Evolutionary conservation across 208 protist genomes (phyloP).

Genomic region (Acanthamoeba pearcei): DNA sequence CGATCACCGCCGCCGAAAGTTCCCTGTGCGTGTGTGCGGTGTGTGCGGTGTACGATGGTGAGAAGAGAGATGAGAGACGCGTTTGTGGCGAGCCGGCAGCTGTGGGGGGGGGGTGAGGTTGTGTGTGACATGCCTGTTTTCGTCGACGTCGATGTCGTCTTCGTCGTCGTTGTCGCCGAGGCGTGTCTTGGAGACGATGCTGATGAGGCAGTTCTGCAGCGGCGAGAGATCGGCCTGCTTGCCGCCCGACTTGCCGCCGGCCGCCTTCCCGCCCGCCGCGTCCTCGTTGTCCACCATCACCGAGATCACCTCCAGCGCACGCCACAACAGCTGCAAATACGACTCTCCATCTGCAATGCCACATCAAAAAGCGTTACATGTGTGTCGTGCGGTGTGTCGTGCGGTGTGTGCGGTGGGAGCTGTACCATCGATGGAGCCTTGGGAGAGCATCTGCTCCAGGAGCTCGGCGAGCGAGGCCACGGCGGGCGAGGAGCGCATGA

Average conservation of each 20-base stretch:
- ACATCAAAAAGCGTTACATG: neutral
- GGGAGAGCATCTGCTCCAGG: neutral
- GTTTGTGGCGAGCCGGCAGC: no score
- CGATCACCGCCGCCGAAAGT: neutral
- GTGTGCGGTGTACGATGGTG: no score
- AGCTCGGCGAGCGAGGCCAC: constrained; percentile 5
- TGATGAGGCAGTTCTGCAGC: constrained; percentile 32
- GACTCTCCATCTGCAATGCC: neutral
- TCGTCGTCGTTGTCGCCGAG: neutral
- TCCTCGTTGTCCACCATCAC: constrained; percentile 15
- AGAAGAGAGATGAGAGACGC: no score
- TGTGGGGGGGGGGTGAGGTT: no score
- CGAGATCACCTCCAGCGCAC: constrained; percentile 6
- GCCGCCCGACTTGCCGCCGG: neutral
- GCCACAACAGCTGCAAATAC: neutral
- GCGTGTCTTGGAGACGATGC: constrained; percentile 24
- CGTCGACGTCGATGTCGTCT: neutral
- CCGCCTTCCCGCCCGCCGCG: neutral
- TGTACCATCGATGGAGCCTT: neutral
- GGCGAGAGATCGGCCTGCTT: neutral
- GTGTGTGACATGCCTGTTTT: neutral
- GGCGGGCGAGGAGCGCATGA: neutral
- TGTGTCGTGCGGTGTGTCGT: neutral
- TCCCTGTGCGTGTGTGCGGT: neutral
- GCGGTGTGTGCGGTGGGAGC: neutral